phyloP scores from a whole-genome alignment of 2,329 filamentous ascomycete genomes.

The Sclerotinia nivalis region DNA sequence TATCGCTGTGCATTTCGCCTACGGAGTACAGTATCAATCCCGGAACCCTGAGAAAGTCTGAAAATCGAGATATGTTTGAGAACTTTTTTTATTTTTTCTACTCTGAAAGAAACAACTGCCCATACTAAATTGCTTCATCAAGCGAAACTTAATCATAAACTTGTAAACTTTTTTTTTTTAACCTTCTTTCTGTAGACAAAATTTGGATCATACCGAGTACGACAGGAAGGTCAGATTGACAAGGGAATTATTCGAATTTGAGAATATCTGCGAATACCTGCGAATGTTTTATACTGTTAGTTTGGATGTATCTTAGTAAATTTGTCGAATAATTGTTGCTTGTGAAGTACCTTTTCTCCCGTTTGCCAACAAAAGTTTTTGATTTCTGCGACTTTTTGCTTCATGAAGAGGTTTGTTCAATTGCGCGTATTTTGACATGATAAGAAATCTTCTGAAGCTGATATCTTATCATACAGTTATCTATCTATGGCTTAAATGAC shows the following conservation, averaged over 20 bases:
- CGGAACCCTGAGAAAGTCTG: not conserved
- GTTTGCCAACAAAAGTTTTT: constrained; percentile 1
- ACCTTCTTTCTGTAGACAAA: not conserved
- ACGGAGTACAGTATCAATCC: not conserved
- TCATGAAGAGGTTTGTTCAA: constrained; percentile 1
- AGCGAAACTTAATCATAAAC: not conserved
- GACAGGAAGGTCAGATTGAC: not conserved
- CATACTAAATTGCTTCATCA: not conserved
- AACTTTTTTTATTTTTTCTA: not conserved
- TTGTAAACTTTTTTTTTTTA: not conserved
- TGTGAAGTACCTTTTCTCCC: not conserved
- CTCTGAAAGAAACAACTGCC: not conserved
- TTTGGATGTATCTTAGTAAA: constrained; percentile 15
- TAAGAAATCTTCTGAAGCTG: constrained; percentile 7
- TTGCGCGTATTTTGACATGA: not conserved
- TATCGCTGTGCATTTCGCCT: constrained; percentile 21
- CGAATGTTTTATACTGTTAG: not conserved
- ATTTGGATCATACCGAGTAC: not conserved
- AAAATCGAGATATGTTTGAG: not conserved
- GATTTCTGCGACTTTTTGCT: not conserved
- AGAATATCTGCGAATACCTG: not conserved
- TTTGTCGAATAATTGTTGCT: constrained; percentile 8
- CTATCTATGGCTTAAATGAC: not conserved
- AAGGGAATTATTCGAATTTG: constrained; percentile 2
- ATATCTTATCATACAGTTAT: constrained; percentile 14